Base-by-base conservation (phyloP, 441 rosid species). In the Mallotus repandus region DNA sequence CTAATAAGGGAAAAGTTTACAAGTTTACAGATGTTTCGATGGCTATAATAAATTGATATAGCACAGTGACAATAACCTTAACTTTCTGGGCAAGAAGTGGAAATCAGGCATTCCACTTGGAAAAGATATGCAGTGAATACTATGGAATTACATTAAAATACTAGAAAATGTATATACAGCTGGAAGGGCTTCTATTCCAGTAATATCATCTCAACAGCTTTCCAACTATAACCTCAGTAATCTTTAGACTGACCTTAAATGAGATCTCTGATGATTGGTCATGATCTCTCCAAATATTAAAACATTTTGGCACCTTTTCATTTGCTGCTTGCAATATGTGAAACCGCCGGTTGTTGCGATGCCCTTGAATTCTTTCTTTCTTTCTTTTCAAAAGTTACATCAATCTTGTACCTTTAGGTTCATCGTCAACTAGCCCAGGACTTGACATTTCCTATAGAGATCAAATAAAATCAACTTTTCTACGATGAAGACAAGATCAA, bases 161-260 rank as follows among this genome's bases (percentile, higher is more conserved):
- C 59, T 45, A 29, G 19, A 25, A 46, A 52, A 45, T 46, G 74
- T 25, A 78, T 48, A 61, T 67, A 82, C 79, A 69, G 66, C 29
- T 14, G 59, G 74, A 75, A 73, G 52, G 69, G 55, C 66, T 59
- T 7, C 19, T 29, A 29, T 60, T 66, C 67, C 71, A 41, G 32
- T 29, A 29, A 25, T 59, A 62, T 65, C 54, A 50, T 38, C 53
- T 29, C 32, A 29, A 29, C 32, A 29, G 32, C 63, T 49, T 66
- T 29, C 48, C 69, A n/a, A 46, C 59, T 29, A 50, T 38, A 21
- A 68, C 63, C 62, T 62, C 49, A 74, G 71, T 68, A 66, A 54
- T 41, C 77, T 76, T 77, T 72, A 73, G 14, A 74, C 69, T 78
- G 65, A 75, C 73, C 73, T 79, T 66, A 16, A 53, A 76, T 29